Evolutionary conservation across 768 basidiomycete genomes (phyloP), one percentile per base, ranked within the genome.

Genomic region (Tricholoma sp.): DNA sequence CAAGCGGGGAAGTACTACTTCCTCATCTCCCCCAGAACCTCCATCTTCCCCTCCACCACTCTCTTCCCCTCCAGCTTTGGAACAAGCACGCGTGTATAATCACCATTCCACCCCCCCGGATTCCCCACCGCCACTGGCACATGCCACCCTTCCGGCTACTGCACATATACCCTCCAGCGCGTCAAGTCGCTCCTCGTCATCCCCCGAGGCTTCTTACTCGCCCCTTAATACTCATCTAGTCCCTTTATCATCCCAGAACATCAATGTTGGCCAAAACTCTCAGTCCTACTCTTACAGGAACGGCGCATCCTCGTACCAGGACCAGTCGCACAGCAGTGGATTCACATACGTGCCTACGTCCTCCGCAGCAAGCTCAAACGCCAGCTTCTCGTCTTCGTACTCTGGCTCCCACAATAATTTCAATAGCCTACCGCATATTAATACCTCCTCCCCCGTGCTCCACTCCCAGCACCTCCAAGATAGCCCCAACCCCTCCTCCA

Each of bases 71-170:
- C 81, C 79, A 4, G 71, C 80, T 7, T 59, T 82, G 24, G 81
- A 78, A 57, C 77, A 71, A 0, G 77, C 79, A 3, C 65, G 74
- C 6, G 37, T 72, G 0, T 76, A 74, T 47, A 57, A 56, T 39
- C 70, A 71, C 41, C 68, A 72, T 49, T 69, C 70, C 2, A 71
- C 79, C 0, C 78, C 82, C 0, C 82, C 82, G 0, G 78, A 83
- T 45, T 82, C 84, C 0, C 81, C 83, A 0, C 83, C 82, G 0
- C 72, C 80, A 0, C 72, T 85, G 37, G 76, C 77, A 0, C 80
- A 78, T 13, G 82, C 84, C 0, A 79, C 78, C 0, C 68, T 80
- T 0, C 77, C 78, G 0, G 72, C 75, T 1, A 73, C 77, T 11
- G 69, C 71, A 10, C 71, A 76, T 42, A 55, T 68, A 7, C 57